Conservation (phyloP, 805 yeast species). For the Groenewaldozyma salmanticensis region DNA sequence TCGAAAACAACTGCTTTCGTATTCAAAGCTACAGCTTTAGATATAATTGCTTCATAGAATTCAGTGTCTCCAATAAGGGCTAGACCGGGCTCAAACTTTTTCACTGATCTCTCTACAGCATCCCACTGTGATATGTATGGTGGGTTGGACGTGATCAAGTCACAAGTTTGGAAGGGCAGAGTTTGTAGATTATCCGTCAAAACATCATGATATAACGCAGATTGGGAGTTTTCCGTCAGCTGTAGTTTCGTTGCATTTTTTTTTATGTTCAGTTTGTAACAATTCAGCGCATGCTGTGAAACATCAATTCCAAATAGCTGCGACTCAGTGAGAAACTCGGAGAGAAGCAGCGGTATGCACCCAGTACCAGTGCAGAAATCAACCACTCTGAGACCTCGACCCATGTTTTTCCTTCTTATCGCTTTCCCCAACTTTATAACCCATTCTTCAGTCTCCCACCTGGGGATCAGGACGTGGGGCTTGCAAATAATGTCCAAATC, state of each 20-base stretch:
- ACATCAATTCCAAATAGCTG: conserved; percentile 45
- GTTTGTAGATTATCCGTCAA: conserved; percentile 1
- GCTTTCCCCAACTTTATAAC: conserved; percentile 24
- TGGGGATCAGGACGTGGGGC: conserved; percentile 69
- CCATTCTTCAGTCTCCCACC: conserved; percentile 98
- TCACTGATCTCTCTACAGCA: conserved; percentile 55
- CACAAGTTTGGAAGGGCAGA: conserved; percentile 20
- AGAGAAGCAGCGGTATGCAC: conserved; percentile 58
- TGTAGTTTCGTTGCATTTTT: neutral
- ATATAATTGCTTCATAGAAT: conserved; percentile 51
- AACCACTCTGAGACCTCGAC: conserved; percentile 18
- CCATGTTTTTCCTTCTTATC: neutral
- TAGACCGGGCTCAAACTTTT: conserved; percentile 57
- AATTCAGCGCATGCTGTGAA: conserved; percentile 40
- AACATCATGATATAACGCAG: conserved; percentile 2
- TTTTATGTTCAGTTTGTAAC: conserved; percentile 41
- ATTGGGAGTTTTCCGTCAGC: neutral
- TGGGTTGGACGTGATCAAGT: conserved; percentile 75
- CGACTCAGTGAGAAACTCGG: conserved; percentile 21
- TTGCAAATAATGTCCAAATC: conserved; percentile 47
- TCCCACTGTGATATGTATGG: conserved; percentile 64
- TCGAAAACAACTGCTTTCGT: conserved; percentile 66
- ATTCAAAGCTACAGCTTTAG: conserved; percentile 31
- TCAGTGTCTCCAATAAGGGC: conserved; percentile 77
- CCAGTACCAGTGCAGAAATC: conserved; percentile 90